Conservation (phyloP, 768 basidiomycete species). For the Tulasnella sp. region DNA sequence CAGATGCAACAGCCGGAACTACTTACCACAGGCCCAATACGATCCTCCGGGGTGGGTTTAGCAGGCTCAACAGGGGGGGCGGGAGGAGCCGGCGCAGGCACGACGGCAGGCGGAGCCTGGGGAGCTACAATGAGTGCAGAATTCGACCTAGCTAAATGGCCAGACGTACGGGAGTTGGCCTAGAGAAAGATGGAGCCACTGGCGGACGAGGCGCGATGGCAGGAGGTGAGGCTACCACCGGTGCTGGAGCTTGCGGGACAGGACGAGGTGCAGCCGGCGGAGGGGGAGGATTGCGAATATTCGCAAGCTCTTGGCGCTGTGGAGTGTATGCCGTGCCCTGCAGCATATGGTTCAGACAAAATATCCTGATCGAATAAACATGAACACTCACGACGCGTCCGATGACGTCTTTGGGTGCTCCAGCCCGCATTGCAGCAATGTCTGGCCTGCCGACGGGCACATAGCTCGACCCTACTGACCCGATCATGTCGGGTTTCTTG, state of each 20-base stretch:
- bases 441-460: conserved; percentile 64
- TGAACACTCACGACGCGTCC: conserved; percentile 18
- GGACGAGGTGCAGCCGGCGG: conserved; percentile 28
- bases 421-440: conserved; percentile 30
- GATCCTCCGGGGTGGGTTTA: conserved; percentile 67
- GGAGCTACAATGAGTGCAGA: not conserved
- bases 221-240: conserved; percentile 28
- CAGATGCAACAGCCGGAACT: not conserved
- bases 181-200: conserved; percentile 10
- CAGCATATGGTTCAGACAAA: not conserved
- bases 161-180: conserved; percentile 19
- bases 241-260: conserved; percentile 35
- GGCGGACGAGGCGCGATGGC: conserved; percentile 27
- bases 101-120: conserved; percentile 24
- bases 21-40: conserved; percentile 60
- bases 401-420: conserved; percentile 20
- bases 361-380: not conserved
- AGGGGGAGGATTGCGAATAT: conserved; percentile 31
- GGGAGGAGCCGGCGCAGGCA: conserved; percentile 31
- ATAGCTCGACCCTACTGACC: conserved; percentile 67
- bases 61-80: conserved; percentile 31
- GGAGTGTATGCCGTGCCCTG: conserved; percentile 24
- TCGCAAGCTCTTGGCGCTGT: conserved; percentile 21
- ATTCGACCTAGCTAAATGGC: not conserved
- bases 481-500: conserved; percentile 63